phyloP scores from a whole-genome alignment of 257 asterid genomes.

The Solanum lignicaule region DNA sequence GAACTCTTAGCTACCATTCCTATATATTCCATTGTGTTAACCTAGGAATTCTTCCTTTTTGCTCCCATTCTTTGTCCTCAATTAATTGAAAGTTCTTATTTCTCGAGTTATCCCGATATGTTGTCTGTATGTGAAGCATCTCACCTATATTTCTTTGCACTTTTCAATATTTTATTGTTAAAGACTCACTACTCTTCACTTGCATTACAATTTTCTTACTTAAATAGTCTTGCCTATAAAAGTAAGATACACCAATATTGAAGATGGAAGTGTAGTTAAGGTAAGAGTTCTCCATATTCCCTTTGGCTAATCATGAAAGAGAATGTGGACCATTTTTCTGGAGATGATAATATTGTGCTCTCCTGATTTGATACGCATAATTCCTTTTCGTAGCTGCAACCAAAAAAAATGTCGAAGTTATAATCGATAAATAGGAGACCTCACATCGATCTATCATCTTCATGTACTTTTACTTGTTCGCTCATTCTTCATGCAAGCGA shows the following conservation, averaged over 20 bases:
- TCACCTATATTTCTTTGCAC: neutral
- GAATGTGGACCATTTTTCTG: neutral
- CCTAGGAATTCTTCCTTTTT: neutral
- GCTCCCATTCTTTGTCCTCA: neutral
- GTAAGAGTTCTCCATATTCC: neutral
- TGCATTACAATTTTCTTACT: neutral
- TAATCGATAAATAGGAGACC: neutral
- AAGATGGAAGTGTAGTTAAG: neutral
- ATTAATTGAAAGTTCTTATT: too few species aligned
- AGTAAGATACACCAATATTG: neutral
- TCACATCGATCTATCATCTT: neutral
- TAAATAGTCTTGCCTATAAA: neutral
- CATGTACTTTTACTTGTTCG: neutral
- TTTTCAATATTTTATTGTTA: neutral
- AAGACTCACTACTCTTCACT: neutral
- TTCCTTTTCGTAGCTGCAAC: neutral
- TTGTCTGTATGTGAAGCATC: neutral
- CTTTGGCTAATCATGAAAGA: neutral
- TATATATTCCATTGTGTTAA: neutral
- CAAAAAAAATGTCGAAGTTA: neutral
- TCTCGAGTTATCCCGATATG: neutral
- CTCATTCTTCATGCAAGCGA: neutral
- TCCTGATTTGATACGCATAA: neutral
- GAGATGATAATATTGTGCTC: neutral
- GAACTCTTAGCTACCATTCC: neutral